Base-by-base conservation (phyloP, 2,329 filamentous ascomycete genomes). In the Xylariaceae sp. region DNA sequence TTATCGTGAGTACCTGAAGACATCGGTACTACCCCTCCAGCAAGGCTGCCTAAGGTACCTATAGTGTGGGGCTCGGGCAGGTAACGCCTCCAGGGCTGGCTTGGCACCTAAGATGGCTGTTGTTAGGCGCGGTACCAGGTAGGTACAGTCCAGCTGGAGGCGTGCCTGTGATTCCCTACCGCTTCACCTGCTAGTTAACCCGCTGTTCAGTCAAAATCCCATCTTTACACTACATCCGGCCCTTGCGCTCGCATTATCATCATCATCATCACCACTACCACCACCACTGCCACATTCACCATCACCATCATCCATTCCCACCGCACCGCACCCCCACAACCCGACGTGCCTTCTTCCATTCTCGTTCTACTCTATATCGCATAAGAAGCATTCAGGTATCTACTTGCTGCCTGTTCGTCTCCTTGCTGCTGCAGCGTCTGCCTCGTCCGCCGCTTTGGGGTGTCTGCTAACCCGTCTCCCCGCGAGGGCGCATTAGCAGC, bases 171-270 rank as follows among this genome's bases (percentile, higher is more conserved):
- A 54, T 51, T 15, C 36, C 47, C 54, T 57, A 54, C 57, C 55
- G 49, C 49, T 49, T 57, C 54, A 55, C 51, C 47, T 52, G 49
- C 53, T 34, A 16, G 8, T n/a, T 26, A 50, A 50, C 49, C 51
- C 22, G 46, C 42, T 36, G 45, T 57, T 52, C 51, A 57, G 48
- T 55, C 55, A 51, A 59, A 59, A 57, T 45, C 55, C 54, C 49
- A 59, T 59, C 55, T 21, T 29, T 43, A 42, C 32, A 34, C 32
- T 56, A 59, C 49, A 51, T 54, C 43, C 49, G 51, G 58, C 58
- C 56, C 58, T 57, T 51, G 58, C 56, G 53, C n/a, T n/a, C n/a
- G n/a, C n/a, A n/a, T n/a, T n/a, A n/a, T n/a, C 56, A 59, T 59
- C 52, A 59, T 55, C 53, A 54, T 51, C 47, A 54, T 45, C 55